These are phyloP conservation scores for Candida oleophila DNA, from an alignment of 805 yeast species.

Conservation along the genomic window DNA sequence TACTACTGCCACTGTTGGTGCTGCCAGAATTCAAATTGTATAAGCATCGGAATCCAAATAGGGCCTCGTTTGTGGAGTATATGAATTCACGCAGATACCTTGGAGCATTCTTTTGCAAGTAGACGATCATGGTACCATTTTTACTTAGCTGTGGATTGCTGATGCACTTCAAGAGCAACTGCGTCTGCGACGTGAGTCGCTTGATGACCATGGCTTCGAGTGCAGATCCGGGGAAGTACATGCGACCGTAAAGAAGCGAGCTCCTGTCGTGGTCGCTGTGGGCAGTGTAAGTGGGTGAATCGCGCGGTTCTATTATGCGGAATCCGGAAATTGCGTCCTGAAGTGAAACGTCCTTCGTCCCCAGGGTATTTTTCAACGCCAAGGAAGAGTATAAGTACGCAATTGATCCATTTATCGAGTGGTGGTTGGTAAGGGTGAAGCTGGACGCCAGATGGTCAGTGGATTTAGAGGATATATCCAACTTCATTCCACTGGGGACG, in stretches of 20 bases:
- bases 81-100: slow-evolving; percentile 69
- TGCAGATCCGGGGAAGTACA: slow-evolving; percentile 84
- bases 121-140: slow-evolving; percentile 61
- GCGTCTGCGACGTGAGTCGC: slow-evolving; percentile 57
- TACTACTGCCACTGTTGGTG: slow-evolving; percentile 17
- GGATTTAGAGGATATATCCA: slow-evolving; percentile 70
- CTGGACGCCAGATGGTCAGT: slow-evolving; percentile 71
- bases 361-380: slow-evolving; percentile 50
- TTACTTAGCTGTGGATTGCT: slow-evolving; percentile 59
- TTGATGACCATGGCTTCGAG: slow-evolving; percentile 85
- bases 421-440: slow-evolving; percentile 63
- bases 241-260: slow-evolving; percentile 73
- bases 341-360: slow-evolving; percentile 53
- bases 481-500: slow-evolving; percentile 63
- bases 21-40: slow-evolving; percentile 55
- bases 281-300: slow-evolving; percentile 12
- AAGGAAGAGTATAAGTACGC: slow-evolving; percentile 76
- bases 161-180: slow-evolving; percentile 70
- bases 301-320: slow-evolving; percentile 50
- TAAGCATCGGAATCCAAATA: slow-evolving; percentile 77
- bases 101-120: slow-evolving; percentile 66
- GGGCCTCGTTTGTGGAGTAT: slow-evolving; percentile 79
- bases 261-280: slow-evolving; percentile 15
- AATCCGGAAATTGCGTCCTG: slow-evolving; percentile 74
- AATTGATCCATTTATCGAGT: slow-evolving; percentile 73